Percentiles rank a stretch among this genome's conserved stretches.
Evolutionary conservation across 148 eudicot genomes (phyloP).

Genomic region (Diospyros kaki): DNA sequence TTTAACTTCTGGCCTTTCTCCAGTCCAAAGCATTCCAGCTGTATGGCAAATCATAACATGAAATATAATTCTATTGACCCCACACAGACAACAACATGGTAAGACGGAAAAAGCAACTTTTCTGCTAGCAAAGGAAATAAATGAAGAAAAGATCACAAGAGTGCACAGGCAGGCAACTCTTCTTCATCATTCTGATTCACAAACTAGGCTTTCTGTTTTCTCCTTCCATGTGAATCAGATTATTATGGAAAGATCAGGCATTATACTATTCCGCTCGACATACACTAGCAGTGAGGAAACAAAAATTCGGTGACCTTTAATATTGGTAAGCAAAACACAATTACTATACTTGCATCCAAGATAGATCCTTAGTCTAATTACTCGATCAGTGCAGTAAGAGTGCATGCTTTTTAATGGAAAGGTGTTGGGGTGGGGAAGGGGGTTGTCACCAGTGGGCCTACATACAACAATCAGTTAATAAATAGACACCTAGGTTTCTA

Average conservation of each 20-base stretch:
- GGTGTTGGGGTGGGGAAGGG: background rate
- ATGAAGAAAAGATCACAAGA: background rate
- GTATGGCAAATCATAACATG: constrained; percentile 19
- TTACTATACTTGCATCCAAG: background rate
- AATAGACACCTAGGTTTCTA: no score
- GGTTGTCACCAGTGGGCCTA: background rate
- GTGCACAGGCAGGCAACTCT: background rate
- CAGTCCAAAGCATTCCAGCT: constrained; percentile 90
- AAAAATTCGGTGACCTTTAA: background rate
- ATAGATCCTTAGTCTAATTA: background rate
- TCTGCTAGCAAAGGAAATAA: background rate
- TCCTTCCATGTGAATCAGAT: background rate
- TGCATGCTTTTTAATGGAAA: background rate
- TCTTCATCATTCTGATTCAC: background rate
- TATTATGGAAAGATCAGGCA: background rate
- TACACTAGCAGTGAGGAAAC: background rate
- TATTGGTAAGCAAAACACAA: background rate
- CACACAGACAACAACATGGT: background rate
- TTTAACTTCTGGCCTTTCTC: constrained; percentile 54
- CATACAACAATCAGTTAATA: background rate
- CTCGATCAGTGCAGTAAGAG: background rate
- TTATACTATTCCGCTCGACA: background rate
- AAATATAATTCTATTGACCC: background rate
- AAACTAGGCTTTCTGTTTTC: background rate
- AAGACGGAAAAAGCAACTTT: background rate